Conservation (phyloP, 257 asterid genomes). For the Euphrasia confusa region DNA sequence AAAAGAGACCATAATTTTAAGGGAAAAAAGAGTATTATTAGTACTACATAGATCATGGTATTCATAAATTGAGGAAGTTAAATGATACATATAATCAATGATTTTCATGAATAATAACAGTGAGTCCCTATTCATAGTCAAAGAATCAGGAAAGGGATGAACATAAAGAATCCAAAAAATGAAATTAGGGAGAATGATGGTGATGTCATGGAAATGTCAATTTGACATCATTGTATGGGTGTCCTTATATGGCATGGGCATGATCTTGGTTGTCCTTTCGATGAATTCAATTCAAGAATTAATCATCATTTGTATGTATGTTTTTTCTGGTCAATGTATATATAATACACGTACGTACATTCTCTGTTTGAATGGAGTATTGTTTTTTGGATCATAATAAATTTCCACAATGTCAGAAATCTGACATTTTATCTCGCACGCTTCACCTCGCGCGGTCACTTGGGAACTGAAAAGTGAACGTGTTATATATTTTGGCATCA, state of each 20-base stretch:
- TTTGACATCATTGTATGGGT: constrained; percentile 46
- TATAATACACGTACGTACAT: constrained; percentile 1
- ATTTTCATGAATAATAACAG: too few species aligned
- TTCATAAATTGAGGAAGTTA: too few species aligned
- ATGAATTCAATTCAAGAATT: constrained; percentile 25
- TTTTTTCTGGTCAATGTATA: constrained; percentile 26
- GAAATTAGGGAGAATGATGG: constrained; percentile 7
- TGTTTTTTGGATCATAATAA: constrained; percentile 21
- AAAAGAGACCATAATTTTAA: too few species aligned
- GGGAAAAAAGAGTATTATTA: too few species aligned
- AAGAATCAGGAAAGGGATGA: constrained; percentile 21
- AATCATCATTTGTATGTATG: constrained; percentile 20
- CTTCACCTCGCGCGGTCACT: constrained; percentile 14
- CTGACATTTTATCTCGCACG: constrained; percentile 35
- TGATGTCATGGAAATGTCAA: constrained; percentile 63
- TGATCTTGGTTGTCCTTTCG: constrained; percentile 30
- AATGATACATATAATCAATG: too few species aligned
- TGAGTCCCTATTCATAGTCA: too few species aligned
- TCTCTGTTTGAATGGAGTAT: constrained; percentile 12
- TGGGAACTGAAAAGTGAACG: constrained; percentile 18
- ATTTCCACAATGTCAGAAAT: constrained; percentile 40
- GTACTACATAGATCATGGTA: too few species aligned
- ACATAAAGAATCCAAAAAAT: constrained; percentile 19
- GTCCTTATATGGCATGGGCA: constrained; percentile 33
- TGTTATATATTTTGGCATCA: too few species aligned